phyloP scores from a whole-genome alignment of 805 yeast species.

The Saccharomycopsis malanga region DNA sequence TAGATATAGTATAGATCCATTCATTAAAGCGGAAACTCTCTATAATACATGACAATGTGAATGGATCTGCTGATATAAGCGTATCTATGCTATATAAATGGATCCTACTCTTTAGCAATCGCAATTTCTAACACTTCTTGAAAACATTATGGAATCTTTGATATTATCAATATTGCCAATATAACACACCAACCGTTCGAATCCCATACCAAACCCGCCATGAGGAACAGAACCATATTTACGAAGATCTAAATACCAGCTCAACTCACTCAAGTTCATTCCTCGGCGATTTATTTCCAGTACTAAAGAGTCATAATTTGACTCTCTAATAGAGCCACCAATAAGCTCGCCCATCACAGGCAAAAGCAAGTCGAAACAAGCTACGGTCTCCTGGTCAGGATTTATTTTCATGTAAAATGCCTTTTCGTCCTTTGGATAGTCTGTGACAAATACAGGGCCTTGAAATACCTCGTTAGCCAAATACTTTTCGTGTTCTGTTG shows the following conservation, averaged over 20 bases:
- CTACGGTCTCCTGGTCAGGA: conserved; percentile 52
- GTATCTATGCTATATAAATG: too few relatives aligned
- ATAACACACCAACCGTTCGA: conserved; percentile 76
- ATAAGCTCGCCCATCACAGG: conserved; percentile 92
- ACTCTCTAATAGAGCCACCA: conserved; percentile 93
- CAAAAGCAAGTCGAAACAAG: conserved; percentile 80
- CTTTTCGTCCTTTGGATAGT: conserved; percentile 72
- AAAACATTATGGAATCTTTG: conserved; percentile 81
- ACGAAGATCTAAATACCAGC: conserved; percentile 78
- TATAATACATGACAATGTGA: too few relatives aligned
- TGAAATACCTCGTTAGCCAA: conserved; percentile 62
- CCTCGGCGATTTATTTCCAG: conserved; percentile 43
- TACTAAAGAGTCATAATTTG: conserved; percentile 41
- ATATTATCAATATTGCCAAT: conserved; percentile 71
- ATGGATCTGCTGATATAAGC: too few relatives aligned
- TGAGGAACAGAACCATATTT: conserved; percentile 81
- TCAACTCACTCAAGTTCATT: conserved; percentile 54
- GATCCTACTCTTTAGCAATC: conserved; percentile 30
- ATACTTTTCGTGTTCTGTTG: conserved; percentile 89
- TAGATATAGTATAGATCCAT: too few relatives aligned
- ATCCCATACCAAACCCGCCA: conserved; percentile 96
- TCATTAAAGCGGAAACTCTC: too few relatives aligned
- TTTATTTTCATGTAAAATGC: conserved; percentile 87
- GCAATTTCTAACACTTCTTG: conserved; percentile 58
- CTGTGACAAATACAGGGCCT: conserved; percentile 77